These are phyloP conservation scores for Ottelia alismoides DNA, from an alignment of 106 monocot genomes.

Conservation along the genomic window DNA sequence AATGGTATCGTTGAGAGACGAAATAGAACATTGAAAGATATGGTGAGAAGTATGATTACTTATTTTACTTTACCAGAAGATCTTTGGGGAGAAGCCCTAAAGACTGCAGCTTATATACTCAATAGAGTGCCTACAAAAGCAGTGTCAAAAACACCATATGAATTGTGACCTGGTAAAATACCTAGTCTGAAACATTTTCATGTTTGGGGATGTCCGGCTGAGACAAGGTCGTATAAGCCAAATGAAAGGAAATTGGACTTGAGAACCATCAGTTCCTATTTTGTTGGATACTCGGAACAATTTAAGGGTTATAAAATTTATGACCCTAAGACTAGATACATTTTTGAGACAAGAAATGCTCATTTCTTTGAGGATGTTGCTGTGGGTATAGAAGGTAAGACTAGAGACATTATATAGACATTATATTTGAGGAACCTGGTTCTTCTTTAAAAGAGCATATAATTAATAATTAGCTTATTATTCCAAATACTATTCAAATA, in stretches of 20 bases:
- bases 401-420: too few species aligned
- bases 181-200: neutral
- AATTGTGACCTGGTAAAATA: slow-evolving; percentile 2
- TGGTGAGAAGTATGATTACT: slow-evolving; percentile 3
- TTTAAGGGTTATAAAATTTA: slow-evolving; percentile 3
- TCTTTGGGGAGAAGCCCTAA: slow-evolving; percentile 1
- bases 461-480: neutral
- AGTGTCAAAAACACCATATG: slow-evolving; percentile 8
- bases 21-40: slow-evolving; percentile 2
- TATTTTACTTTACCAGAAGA: neutral
- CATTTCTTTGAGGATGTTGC: slow-evolving; percentile 2
- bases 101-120: slow-evolving; percentile 10
- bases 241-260: slow-evolving; percentile 13
- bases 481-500: neutral
- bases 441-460: neutral
- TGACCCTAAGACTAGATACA: neutral
- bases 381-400: neutral
- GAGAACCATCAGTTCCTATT: slow-evolving; percentile 5
- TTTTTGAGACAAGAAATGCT: slow-evolving; percentile 7
- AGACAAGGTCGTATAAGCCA: slow-evolving; percentile 8
- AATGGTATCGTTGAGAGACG: slow-evolving; percentile 7
- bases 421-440: slow-evolving; percentile 2
- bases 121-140: slow-evolving; percentile 14
- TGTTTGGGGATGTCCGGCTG: slow-evolving; percentile 14
- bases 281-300: slow-evolving; percentile 5